These are phyloP conservation scores for Talaromyces ruber DNA, from an alignment of 495 filamentous ascomycete genomes.

Conservation along the genomic window DNA sequence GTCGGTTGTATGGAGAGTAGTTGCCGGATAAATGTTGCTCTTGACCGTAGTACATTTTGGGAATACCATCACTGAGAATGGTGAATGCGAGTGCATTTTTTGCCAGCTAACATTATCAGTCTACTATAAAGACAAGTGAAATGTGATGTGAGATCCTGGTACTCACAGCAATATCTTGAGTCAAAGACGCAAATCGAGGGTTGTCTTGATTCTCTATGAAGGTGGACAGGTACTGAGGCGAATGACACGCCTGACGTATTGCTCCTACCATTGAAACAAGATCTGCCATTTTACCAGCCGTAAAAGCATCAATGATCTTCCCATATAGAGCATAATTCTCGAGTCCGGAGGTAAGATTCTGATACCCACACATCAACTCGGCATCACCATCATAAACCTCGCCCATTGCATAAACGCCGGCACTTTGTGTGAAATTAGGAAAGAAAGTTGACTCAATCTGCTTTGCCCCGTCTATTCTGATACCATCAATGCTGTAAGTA, in stretches of 20 bases:
- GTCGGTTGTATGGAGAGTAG: constrained; percentile 52
- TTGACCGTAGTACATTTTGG: constrained; percentile 54
- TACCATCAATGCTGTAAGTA: constrained; percentile 60
- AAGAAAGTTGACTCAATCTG: constrained; percentile 56
- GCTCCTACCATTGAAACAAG: constrained; percentile 41
- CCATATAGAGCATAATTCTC: constrained; percentile 55
- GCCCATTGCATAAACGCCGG: constrained; percentile 53
- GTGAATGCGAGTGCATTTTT: constrained; percentile 59
- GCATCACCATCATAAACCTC: constrained; percentile 53
- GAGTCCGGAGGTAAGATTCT: constrained; percentile 44
- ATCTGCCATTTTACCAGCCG: constrained; percentile 38
- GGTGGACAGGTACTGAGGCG: constrained; percentile 47
- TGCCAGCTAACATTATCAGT: constrained; percentile 31
- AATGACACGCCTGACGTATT: constrained; percentile 36
- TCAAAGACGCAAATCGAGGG: constrained; percentile 46
- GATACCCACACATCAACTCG: constrained; percentile 46
- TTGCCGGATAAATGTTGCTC: constrained; percentile 54
- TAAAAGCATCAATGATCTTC: constrained; percentile 47
- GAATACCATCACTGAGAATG: constrained; percentile 56
- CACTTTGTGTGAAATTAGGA: constrained; percentile 41
- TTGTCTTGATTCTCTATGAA: constrained; percentile 69
- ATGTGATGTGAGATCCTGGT: background rate
- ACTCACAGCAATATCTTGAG: constrained; percentile 35
- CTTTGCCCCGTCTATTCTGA: constrained; percentile 60
- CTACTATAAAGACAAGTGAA: background rate